Base-by-base conservation (phyloP, 1,284 basidiomycete species). In the Athelia sp. region DNA sequence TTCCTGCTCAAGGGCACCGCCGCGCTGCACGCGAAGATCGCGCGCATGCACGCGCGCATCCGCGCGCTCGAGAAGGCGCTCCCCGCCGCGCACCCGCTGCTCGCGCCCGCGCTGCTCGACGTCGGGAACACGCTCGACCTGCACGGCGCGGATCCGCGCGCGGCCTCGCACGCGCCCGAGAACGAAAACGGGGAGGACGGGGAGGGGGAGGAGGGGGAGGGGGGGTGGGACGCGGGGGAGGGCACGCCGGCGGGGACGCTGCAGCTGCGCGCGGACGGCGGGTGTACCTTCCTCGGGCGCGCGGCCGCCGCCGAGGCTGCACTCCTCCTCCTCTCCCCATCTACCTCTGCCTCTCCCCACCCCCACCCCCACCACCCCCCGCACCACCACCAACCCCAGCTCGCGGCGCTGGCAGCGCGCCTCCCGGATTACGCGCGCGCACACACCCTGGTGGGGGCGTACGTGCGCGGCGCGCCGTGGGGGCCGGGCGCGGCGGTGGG, bases 1-100 rank as follows among this genome's bases (percentile, higher is more conserved):
- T 88, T 89, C 58, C 83, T 88, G 34, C 75, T 88, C n/a, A 84
- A 85, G 2, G 84, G 86, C 55, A 89, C 86, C 2, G 85, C 88
- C 51, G 79, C 82, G 54, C 68, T 90, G 23, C 87, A 90, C 59
- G 68, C 76, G 47, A 87, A 87, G 63, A 88, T 89, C 43, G 68
- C 77, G 0, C 72, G 75, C 43, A 87, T 89, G 85, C 82, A 80
- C 54, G 78, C 87, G 60, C 82, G 86, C 31, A 88, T 89, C 52
- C 77, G 84, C 31, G 80, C 79, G 50, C 77, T 89, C n/a, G 86
- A 88, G 62, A 84, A 87, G 52, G 84, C 84, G 0, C 72, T 89
- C n/a, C 71, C 74, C 3, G 82, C 86, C 38, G 56, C 72, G 1
- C 86, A 88, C 60, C 81, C 85, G 2, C 68, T 87, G 1, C 70